Conservation (phyloP, 257 asterid genomes). For the Fraxinus excelsior region DNA sequence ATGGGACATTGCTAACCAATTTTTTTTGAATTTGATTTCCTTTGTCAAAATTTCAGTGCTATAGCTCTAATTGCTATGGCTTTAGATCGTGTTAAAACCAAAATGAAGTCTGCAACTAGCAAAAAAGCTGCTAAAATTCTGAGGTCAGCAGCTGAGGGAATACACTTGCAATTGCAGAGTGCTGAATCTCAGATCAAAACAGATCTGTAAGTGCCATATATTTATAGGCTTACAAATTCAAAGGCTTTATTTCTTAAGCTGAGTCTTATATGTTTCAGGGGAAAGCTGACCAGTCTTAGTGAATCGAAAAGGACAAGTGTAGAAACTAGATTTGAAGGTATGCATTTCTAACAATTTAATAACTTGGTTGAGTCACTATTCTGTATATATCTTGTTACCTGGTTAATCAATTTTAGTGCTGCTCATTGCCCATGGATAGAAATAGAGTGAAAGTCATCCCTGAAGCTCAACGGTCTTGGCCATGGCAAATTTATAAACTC, state of each 20-base stretch:
- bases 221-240: slow-evolving; percentile 20
- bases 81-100: slow-evolving; percentile 65
- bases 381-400: slow-evolving; percentile 2
- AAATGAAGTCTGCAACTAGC: slow-evolving; percentile 60
- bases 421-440: slow-evolving; percentile 2
- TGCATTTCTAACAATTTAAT: slow-evolving; percentile 26
- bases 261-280: slow-evolving; percentile 56
- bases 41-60: slow-evolving; percentile 55
- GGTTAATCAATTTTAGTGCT: background rate
- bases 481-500: slow-evolving; percentile 16
- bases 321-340: slow-evolving; percentile 76
- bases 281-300: slow-evolving; percentile 54
- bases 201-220: slow-evolving; percentile 57
- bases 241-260: slow-evolving; percentile 28
- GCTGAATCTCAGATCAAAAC: slow-evolving; percentile 75
- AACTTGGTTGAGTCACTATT: slow-evolving; percentile 9
- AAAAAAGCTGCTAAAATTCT: slow-evolving; percentile 74
- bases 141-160: slow-evolving; percentile 63
- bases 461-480: slow-evolving; percentile 19
- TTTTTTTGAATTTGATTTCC: slow-evolving; percentile 12
- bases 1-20: slow-evolving; percentile 4
- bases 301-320: slow-evolving; percentile 61
- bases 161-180: slow-evolving; percentile 54
- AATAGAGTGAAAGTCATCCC: slow-evolving; percentile 3
- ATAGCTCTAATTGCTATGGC: slow-evolving; percentile 65